These are phyloP conservation scores for Debaryomyces castellii DNA, from an alignment of 805 yeast species.

Conservation along the genomic window DNA sequence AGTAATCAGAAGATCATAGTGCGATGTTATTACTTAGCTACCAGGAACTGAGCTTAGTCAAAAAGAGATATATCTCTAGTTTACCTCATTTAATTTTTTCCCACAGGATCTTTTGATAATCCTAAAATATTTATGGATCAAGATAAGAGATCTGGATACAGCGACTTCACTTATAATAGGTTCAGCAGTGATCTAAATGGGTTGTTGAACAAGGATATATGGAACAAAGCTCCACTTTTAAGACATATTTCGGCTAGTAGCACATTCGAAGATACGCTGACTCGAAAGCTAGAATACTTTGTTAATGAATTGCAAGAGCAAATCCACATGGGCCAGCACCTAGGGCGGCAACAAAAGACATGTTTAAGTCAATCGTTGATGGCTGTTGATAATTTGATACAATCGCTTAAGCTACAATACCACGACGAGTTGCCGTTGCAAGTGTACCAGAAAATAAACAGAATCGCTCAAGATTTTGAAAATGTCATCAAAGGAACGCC, in stretches of 20 bases:
- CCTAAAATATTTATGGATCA: not conserved
- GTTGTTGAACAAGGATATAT: not conserved
- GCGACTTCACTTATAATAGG: not conserved
- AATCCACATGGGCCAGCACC: not conserved
- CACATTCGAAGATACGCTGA: not conserved
- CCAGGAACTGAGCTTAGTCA: too few species aligned
- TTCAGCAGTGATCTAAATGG: not conserved
- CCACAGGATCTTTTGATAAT: not conserved
- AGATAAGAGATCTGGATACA: not conserved
- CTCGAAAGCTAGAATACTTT: not conserved
- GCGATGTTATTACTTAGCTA: not conserved
- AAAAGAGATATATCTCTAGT: slow-evolving; percentile 1
- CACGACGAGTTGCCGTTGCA: not conserved
- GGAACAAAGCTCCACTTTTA: not conserved
- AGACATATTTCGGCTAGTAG: not conserved
- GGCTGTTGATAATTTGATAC: slow-evolving; percentile 8
- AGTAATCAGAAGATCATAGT: not conserved
- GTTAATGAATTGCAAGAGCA: not conserved
- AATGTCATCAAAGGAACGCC: not conserved
- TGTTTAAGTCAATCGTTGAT: slow-evolving; percentile 7
- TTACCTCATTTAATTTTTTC: not conserved
- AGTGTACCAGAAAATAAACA: not conserved
- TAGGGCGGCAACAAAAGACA: slow-evolving; percentile 6
- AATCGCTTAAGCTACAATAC: slow-evolving; percentile 9
- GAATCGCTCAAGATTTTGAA: not conserved